Evolutionary conservation across 1,284 basidiomycete species (phyloP), one percentile per base, ranked within the genome.

Genomic region (Gastroboletus turbinatus): DNA sequence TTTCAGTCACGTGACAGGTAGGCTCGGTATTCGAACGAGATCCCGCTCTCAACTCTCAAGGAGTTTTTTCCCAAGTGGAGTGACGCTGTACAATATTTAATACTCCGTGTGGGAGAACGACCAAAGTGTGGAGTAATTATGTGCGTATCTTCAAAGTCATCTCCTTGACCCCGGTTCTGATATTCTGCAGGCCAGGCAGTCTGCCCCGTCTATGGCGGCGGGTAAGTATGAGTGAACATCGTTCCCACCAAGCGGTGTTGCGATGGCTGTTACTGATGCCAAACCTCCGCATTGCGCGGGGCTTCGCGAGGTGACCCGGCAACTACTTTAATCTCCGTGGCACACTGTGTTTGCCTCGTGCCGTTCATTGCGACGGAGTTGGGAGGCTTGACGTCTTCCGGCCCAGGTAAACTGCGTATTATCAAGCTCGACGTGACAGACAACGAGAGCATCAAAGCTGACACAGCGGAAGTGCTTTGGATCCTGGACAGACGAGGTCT

Each of bases 281-380:
- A 5, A 25, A 25, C 23, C 23, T 25, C 23, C 23, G 23, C 23
- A 25, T 25, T 25, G 25, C 25, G 25, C 25, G 10, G 27, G 9
- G 27, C 27, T 29, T 29, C 69, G n/a, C 69, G 75, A 75, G 74
- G 14, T 74, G 29, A 67, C 66, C 19, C 61, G 59, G 16, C 72
- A 76, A 53, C 63, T 78, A 14, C 52, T 71, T 19, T 44, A 56
- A 3, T 61, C 68, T n/a, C 60, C 68, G 1, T 48, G 52, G 4
- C 74, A 73, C 60, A 58, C 68, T 56, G 25, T 62, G 19, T 62
- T 77, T 52, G 74, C 74, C 10, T 69, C 74, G 0, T 76, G 74
- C 57, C 66, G 73, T 2, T 68, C 64, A 60, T 54, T 5, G 71
- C 76, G 3, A 52, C 57, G 1, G 65, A 58, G 9, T 64, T 75